phyloP scores from a whole-genome alignment of 345 rosid genomes.

The Erysimum cheiranthoides region DNA sequence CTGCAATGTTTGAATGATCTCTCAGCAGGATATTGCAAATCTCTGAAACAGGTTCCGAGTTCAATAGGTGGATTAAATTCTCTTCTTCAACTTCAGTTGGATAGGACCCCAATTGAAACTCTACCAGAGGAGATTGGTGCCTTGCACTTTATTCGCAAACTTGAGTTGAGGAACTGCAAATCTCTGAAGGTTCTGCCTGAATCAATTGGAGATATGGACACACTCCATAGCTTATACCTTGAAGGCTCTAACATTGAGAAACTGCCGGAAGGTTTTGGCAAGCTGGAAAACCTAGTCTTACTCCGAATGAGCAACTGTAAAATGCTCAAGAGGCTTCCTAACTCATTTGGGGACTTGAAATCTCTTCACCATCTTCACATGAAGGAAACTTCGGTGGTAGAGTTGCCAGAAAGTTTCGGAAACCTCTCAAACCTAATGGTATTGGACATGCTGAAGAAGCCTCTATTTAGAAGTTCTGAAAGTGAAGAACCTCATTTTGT shows the following conservation, averaged over 20 bases:
- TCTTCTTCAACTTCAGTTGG: conserved; percentile 39
- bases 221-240: conserved; percentile 24
- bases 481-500: conserved; percentile 13
- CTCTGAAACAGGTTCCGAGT: conserved; percentile 28
- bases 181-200: conserved; percentile 22
- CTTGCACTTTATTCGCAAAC: conserved; percentile 17
- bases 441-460: conserved; percentile 37
- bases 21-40: conserved; percentile 31
- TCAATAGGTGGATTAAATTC: conserved; percentile 39
- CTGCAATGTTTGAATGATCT: conserved; percentile 32
- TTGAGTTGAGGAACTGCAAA: conserved; percentile 32
- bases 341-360: conserved; percentile 40
- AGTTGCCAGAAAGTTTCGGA: conserved; percentile 43
- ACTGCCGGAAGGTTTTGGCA: conserved; percentile 37
- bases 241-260: conserved; percentile 38
- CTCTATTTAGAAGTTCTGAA: conserved; percentile 39
- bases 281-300: conserved; percentile 22
- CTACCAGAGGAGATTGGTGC: conserved; percentile 33
- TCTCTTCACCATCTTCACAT: conserved; percentile 27
- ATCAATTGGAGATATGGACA: conserved; percentile 35
- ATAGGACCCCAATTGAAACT: conserved; percentile 21
- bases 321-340: conserved; percentile 40
- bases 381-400: conserved; percentile 12
- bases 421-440: conserved; percentile 40
- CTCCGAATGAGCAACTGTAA: conserved; percentile 31